Base-by-base conservation (phyloP, 1,284 basidiomycete species). In the Mycena sp. region DNA sequence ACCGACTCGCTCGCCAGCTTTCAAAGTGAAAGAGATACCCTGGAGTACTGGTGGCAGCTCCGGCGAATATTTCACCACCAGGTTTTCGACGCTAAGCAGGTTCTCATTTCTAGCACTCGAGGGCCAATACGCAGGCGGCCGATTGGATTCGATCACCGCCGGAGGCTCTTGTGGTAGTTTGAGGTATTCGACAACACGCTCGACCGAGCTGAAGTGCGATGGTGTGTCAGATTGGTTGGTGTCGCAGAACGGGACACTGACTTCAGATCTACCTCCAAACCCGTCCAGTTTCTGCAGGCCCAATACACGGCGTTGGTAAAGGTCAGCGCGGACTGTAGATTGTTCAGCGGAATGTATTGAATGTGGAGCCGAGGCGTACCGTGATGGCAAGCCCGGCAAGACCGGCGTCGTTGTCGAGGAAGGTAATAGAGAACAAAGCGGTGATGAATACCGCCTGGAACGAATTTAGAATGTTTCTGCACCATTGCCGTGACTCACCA, bases 1-100 rank as follows among this genome's bases (percentile, higher is more conserved):
- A 4, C 94, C 93, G 34, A 95, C 83, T 4, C 93, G 86, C 79
- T 95, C 93, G 20, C 86, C 86, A 0, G 90, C 86, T 72, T 86
- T 86, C 55, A 93, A 79, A 4, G 81, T 79, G 79, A 93, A 94
- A 3, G 93, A 94, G 2, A 96, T 84, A 34, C 89, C 87, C 71
- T 93, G 91, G 56, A 98, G 84, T 0, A 98, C 95, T 0, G 89
- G 81, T 0, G 93, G 93, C 3, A 95, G 84, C 64, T 94, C 91
- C 0, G 91, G 89, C 0, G 91, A 86, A 75, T 95, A 95, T 78
- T 89, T 90, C 78, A 95, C 82, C n/a, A 86, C 86, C 7, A 96
- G 83, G 67, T 93, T 84, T 73, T 92, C 86, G 0, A 93, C 87
- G 14, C 79, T 78, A 30, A 92, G 78, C 64, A 89, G 81, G 0